Evolutionary conservation across 2,329 filamentous ascomycete genomes (phyloP), one percentile per base, ranked within the genome.

Genomic region (Aspergillus vadensis): DNA sequence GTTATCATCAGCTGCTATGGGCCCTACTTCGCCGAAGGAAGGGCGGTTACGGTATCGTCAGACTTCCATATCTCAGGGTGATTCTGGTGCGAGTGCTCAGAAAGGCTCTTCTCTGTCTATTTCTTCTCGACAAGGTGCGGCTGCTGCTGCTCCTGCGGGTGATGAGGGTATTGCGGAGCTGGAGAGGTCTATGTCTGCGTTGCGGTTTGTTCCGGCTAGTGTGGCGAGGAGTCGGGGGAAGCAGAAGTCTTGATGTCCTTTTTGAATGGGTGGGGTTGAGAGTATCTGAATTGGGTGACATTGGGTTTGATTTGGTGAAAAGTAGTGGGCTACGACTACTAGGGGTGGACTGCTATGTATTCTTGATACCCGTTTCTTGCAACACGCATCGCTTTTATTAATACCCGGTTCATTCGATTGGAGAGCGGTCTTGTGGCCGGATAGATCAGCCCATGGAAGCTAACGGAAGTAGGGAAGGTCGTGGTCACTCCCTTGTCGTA

Each of bases 171-270:
- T 81, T 9, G 72, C 74, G 21, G 70, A 77, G 19, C 68, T 81
- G 23, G 76, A 75, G 51, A 70, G 68, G 50, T 80, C 79, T 17
- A 77, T 81, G 77, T 78, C 79, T 41, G 76, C 78, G 4, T 64
- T 81, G 43, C 73, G 69, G 21, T 81, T 81, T 68, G 75, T 81
- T 52, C 79, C 79, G 17, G 63, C 69, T 4, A 80, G 78, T 61
- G 77, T 81, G 30, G 68, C 67, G 41, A 55, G 53, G 17, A 72
- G 66, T 55, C 74, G 70, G 23, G 62, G 64, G 9, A 65, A 57
- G 32, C 12, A 36, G 21, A 62, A 59, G 25, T 10, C 59, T 21
- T 70, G 41, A 66, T 27, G 7, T 17, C 38, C 27, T 36, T 9
- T 10, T 8, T 4, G 23, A 5, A 27, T 32, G 43, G 32, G 32